phyloP scores from a whole-genome alignment of 129 eudicot genomes.

The Glebionis coronaria region DNA sequence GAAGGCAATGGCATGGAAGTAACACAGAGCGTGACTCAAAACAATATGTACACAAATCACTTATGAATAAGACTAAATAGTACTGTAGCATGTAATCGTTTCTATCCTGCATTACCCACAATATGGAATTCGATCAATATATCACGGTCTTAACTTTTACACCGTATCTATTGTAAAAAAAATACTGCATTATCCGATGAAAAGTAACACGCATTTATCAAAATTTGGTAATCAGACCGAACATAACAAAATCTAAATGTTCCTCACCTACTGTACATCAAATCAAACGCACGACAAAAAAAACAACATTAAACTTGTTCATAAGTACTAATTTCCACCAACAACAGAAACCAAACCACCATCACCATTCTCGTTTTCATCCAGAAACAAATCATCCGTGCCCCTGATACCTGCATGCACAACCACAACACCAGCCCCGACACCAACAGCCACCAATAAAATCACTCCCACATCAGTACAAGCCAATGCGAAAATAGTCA shows the following conservation, averaged over 20 bases:
- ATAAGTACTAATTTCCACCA: constrained; percentile 25
- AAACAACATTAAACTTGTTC: constrained; percentile 6
- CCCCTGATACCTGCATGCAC: constrained; percentile 55
- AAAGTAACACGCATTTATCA: no score
- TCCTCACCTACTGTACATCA: background rate
- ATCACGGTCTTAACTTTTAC: no score
- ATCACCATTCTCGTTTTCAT: constrained; percentile 56
- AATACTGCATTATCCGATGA: no score
- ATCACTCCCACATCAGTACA: constrained; percentile 58
- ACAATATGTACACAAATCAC: no score
- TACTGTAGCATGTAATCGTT: no score
- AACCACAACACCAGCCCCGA: constrained; percentile 47
- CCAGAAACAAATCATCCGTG: constrained; percentile 61
- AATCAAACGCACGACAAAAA: background rate
- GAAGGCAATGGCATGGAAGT: background rate
- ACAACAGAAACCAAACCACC: constrained; percentile 76
- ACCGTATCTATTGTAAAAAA: no score
- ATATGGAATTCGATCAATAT: no score
- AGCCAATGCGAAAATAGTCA: constrained; percentile 59
- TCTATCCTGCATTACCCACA: no score
- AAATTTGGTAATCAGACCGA: background rate
- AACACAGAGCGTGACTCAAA: background rate
- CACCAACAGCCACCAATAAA: constrained; percentile 44
- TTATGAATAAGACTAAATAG: no score
- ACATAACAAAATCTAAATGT: background rate